Base-by-base conservation (phyloP, 1,284 basidiomycete genomes). In the Phellinidium pouzarii region DNA sequence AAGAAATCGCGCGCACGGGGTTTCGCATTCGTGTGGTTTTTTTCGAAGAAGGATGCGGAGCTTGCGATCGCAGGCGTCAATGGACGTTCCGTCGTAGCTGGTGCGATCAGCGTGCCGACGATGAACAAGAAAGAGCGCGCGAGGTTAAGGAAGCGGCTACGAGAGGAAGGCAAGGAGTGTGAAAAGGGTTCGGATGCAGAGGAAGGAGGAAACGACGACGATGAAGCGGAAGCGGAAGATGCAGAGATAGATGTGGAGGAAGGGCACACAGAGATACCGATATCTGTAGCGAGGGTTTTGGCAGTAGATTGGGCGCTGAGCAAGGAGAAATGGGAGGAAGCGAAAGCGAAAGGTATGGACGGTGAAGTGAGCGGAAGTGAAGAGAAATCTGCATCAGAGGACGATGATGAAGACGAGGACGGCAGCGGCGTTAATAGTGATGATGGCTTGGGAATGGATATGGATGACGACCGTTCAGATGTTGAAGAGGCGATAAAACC, bases 281-380 rank as follows among this genome's bases (percentile, higher is more conserved):
- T 68, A 50, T 68, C 66, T 11, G 71, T 63, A n/a, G 66, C 60
- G 43, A 66, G 45, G 84, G 81, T 82, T 14, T 89, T 97, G 22
- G 93, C 94, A 4, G 95, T 99, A 31, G 94, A 98, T 71, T 98
- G 94, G 92, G 94, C 94, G 4, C 68, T 98, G 63, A 91, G 91
- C 65, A 96, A 98, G 70, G 87, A 91, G 53, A 89, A 87, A 66
- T 97, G 90, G 88, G 79, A 92, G 65, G 82, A 88, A 63, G 86
- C 84, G 67, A 84, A 80, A 68, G 80, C 73, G 58, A 80, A 67
- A 44, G 63, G 59, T 7, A 72, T 60, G 71, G 65, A 17, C 47
- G 52, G 62, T 27, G 56, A 57, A 38, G 66, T 65, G 48, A 71
- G 64, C 7, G 68, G 69, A 12, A 64, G 59, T 41, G 68, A 61